Conservation (phyloP, 228 moss, liverwort and hornwort genomes). For the Sphagnum magellanicum region DNA sequence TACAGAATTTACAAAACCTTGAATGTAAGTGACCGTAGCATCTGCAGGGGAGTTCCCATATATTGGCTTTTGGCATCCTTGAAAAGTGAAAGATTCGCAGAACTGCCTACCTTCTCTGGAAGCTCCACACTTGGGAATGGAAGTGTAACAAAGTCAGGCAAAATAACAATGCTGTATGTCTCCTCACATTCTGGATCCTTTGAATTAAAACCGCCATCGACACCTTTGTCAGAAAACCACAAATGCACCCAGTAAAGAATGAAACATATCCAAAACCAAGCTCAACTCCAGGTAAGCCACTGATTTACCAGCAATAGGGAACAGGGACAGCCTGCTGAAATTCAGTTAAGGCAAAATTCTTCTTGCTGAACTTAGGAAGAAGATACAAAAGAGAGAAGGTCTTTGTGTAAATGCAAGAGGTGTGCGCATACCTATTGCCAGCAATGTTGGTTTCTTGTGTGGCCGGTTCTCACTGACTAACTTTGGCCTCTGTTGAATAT, state of each 20-base stretch:
- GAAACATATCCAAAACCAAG: not conserved
- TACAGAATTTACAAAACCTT: not conserved
- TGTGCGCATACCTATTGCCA: conserved; percentile 67
- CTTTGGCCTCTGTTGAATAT: conserved; percentile 77
- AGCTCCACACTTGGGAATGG: conserved; percentile 89
- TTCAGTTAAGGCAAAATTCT: not conserved
- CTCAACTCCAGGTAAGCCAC: too few relatives aligned
- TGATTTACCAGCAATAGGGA: not conserved
- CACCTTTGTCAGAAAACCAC: conserved; percentile 27
- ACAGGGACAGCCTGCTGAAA: not conserved
- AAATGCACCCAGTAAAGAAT: not conserved
- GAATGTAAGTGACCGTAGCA: too few relatives aligned
- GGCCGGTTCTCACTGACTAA: conserved; percentile 82
- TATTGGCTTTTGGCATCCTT: too few relatives aligned
- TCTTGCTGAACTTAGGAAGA: not conserved
- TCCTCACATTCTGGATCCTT: conserved; percentile 84
- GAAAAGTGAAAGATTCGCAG: not conserved
- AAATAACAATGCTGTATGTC: conserved; percentile 57
- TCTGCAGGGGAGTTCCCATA: too few relatives aligned
- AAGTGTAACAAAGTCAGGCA: conserved; percentile 74
- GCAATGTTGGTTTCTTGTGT: conserved; percentile 87
- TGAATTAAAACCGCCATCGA: conserved; percentile 88
- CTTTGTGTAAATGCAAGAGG: too few relatives aligned
- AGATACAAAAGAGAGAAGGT: too few relatives aligned
- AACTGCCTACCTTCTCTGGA: conserved; percentile 71